phyloP scores from a whole-genome alignment of 2,329 filamentous ascomycete species.

The Ophiocordyceps camponoti-leonardi region DNA sequence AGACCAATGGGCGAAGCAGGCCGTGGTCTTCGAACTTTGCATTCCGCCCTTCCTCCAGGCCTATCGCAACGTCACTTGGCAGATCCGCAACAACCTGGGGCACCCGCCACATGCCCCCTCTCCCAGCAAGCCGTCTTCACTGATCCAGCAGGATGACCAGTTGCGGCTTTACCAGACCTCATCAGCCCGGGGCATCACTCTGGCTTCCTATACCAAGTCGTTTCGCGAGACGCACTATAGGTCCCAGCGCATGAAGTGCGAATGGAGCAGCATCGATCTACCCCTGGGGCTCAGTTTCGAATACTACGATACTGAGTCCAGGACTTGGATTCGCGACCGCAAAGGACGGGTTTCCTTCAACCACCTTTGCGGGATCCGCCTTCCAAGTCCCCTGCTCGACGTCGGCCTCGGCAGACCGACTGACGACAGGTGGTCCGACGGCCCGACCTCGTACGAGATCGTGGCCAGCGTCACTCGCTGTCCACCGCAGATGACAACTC shows the following conservation, averaged over 20 bases:
- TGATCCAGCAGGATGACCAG: neutral
- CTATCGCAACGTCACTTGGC: constrained; percentile 6
- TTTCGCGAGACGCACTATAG: constrained; percentile 12
- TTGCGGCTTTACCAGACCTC: constrained; percentile 1
- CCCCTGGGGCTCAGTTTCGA: constrained; percentile 3
- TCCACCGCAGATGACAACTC: constrained; percentile 24
- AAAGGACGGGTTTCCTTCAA: constrained; percentile 21
- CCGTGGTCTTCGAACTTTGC: constrained; percentile 30
- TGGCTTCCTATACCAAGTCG: constrained; percentile 10
- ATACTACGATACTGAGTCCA: constrained; percentile 1
- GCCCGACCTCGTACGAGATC: constrained; percentile 28
- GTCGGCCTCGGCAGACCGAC: constrained; percentile 1
- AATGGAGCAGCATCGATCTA: neutral
- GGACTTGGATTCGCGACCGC: constrained; percentile 2
- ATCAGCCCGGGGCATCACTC: constrained; percentile 1
- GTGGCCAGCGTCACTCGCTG: constrained; percentile 31
- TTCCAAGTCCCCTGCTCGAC: constrained; percentile 1
- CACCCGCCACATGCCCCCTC: neutral
- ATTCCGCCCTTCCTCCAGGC: constrained; percentile 26
- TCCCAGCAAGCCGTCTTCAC: neutral
- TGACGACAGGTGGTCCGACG: neutral
- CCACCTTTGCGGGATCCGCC: constrained; percentile 19
- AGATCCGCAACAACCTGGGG: neutral
- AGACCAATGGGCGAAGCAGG: constrained; percentile 9
- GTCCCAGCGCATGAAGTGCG: neutral